Percentiles rank a stretch among this genome's conserved stretches.
Evolutionary conservation across 176 grass and related monocot genomes (phyloP).

Genomic region (Zizania latifolia): DNA sequence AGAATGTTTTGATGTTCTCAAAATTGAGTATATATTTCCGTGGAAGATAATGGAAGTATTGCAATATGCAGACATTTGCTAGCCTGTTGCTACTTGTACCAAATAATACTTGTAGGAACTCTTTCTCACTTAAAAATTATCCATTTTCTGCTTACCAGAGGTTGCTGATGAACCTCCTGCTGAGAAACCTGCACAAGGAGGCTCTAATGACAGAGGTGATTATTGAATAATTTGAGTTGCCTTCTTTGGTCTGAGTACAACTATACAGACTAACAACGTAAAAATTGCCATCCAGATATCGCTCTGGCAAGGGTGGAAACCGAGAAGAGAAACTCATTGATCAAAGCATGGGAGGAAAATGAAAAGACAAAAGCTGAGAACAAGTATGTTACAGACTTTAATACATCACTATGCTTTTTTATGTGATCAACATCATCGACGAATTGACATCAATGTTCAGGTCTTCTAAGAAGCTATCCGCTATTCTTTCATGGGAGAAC

Average conservation of each 20-base stretch:
- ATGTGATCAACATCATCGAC: neutral
- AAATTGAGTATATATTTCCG: neutral
- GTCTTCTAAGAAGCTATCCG: conserved; percentile 68
- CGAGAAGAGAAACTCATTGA: conserved; percentile 76
- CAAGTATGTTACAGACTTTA: conserved; percentile 42
- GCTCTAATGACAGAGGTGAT: conserved; percentile 80
- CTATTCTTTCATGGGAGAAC: conserved; percentile 86
- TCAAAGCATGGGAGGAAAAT: conserved; percentile 95
- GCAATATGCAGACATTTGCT: neutral
- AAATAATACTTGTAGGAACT: neutral
- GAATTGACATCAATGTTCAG: conserved; percentile 32
- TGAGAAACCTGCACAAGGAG: conserved; percentile 46
- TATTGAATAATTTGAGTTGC: conserved; percentile 1
- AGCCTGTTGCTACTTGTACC: neutral
- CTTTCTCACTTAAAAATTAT: neutral
- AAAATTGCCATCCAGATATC: conserved; percentile 40
- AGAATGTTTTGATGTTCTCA: neutral
- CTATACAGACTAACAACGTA: neutral
- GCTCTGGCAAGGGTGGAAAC: conserved; percentile 75
- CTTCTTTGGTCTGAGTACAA: neutral
- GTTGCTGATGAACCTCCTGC: conserved; percentile 44
- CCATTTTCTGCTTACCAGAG: conserved; percentile 33
- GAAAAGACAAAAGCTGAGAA: conserved; percentile 89
- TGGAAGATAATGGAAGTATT: neutral
- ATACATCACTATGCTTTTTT: neutral